Conservation (phyloP, 2,329 filamentous ascomycete genomes). For the Talaromyces sp. region DNA sequence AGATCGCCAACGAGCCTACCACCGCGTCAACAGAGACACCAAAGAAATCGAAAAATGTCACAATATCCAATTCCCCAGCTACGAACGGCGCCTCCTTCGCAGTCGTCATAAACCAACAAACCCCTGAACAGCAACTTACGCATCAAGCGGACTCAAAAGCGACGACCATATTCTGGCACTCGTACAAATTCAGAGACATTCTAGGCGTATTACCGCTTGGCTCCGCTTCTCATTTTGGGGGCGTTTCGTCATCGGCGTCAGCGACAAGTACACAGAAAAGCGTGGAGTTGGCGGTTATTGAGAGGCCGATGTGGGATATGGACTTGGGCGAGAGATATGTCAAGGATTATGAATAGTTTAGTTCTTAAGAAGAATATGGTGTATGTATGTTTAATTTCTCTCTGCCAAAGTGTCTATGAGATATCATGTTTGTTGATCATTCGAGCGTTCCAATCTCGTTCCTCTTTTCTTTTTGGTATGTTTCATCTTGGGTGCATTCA, state of each 20-base stretch:
- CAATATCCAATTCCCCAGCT: background rate
- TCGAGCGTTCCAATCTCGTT: background rate
- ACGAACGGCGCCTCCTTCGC: slow-evolving; percentile 24
- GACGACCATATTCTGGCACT: slow-evolving; percentile 59
- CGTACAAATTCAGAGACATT: slow-evolving; percentile 92
- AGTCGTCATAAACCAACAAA: slow-evolving; percentile 26
- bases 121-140: background rate
- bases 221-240: slow-evolving; percentile 14
- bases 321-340: slow-evolving; percentile 71
- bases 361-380: background rate
- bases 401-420: background rate
- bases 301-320: slow-evolving; percentile 80
- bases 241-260: slow-evolving; percentile 24
- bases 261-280: slow-evolving; percentile 25
- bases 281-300: slow-evolving; percentile 79
- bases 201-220: slow-evolving; percentile 66
- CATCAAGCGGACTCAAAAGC: background rate
- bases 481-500: background rate
- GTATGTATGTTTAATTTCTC: background rate
- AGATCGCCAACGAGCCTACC: slow-evolving; percentile 20
- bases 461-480: background rate
- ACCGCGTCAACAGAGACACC: background rate
- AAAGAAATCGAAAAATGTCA: background rate
- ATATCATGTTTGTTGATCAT: background rate
- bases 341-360: slow-evolving; percentile 50